phyloP scores from a whole-genome alignment of 2,329 filamentous ascomycete genomes.

The Chaetomium sp. region DNA sequence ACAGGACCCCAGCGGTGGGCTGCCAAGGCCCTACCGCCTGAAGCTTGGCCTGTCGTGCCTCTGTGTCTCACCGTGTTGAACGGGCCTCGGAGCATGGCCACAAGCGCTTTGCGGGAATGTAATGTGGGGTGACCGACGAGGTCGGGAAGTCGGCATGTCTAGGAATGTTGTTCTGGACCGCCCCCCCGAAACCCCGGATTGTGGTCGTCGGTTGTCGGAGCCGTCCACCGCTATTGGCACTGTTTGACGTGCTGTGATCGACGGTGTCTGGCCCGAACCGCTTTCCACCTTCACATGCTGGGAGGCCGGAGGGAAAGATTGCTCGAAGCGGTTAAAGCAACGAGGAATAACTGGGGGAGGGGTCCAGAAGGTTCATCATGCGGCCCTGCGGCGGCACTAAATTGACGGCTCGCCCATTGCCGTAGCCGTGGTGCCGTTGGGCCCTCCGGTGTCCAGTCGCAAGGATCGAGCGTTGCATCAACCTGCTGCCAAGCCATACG shows the following conservation, averaged over 20 bases:
- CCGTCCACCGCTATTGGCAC: conserved; percentile 11
- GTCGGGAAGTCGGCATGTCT: background rate
- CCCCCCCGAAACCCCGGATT: background rate
- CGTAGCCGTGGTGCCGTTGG: conserved; percentile 21
- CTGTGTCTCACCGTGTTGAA: conserved; percentile 3
- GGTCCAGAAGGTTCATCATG: conserved; percentile 14
- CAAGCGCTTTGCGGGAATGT: background rate
- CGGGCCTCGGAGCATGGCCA: conserved; percentile 5
- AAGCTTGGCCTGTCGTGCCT: conserved; percentile 12
- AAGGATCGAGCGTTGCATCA: conserved; percentile 25
- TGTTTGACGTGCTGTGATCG: conserved; percentile 15
- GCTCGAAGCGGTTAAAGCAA: background rate
- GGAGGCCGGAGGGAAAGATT: background rate
- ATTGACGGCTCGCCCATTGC: conserved; percentile 21
- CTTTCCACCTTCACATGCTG: conserved; percentile 15
- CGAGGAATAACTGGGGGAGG: background rate
- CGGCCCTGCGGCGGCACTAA: conserved; percentile 17
- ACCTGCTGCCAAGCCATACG: conserved; percentile 30
- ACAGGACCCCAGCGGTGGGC: conserved; percentile 8
- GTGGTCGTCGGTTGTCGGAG: conserved; percentile 14
- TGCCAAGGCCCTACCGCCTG: conserved; percentile 16
- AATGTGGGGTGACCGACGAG: background rate
- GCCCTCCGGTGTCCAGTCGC: conserved; percentile 6
- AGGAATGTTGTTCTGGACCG: background rate
- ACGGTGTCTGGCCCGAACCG: background rate